Evolutionary conservation across 2,329 filamentous ascomycete species (phyloP), one percentile per base, ranked within the genome.

Genomic region (Botrytis squamosa): DNA sequence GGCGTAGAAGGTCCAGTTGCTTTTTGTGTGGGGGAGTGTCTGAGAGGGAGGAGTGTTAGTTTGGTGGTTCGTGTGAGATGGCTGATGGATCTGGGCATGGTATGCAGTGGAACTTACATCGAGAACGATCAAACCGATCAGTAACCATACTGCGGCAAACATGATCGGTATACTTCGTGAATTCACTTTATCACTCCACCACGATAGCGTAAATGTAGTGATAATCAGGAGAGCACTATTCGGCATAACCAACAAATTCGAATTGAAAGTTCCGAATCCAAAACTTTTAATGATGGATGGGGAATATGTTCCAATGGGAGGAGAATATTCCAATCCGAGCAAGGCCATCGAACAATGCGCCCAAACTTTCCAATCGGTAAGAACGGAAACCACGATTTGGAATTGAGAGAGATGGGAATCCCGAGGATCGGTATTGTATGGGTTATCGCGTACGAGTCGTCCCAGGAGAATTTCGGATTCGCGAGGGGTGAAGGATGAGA

Each of bases 231-330:
- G 85, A 66, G 75, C 84, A 81, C 74, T 85, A 1, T 81, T 82
- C 22, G 85, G 84, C 59, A 86, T 86, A 4, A 82, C 81, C 18
- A 86, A 81, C 0, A 86, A 78, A 57, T 85, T 86, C 60, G 85
- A 83, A 5, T 85, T 77, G 75, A 87, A 85, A 10, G 84, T 78
- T 38, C 63, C 73, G 65, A 79, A 80, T 0, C 79, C 78, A 25
- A 80, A 75, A 36, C 72, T 71, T 70, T 78, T 78, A 22, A 72
- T 72, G n/a, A 72, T 72, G 22, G 70, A 72, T 57, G 70, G 70
- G 8, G 70, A 72, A 20, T 72, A 72, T 18, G 62, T 72, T 44
- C 70, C 70, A n/a, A 72, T 42, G 12, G 70, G 70, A n/a, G 70
- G 46, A 1, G 70, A 72, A 16, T 72, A 72, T 66, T 72, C 46